phyloP scores from a whole-genome alignment of 768 basidiomycete genomes.

The Paxillus ammoniavirescens region DNA sequence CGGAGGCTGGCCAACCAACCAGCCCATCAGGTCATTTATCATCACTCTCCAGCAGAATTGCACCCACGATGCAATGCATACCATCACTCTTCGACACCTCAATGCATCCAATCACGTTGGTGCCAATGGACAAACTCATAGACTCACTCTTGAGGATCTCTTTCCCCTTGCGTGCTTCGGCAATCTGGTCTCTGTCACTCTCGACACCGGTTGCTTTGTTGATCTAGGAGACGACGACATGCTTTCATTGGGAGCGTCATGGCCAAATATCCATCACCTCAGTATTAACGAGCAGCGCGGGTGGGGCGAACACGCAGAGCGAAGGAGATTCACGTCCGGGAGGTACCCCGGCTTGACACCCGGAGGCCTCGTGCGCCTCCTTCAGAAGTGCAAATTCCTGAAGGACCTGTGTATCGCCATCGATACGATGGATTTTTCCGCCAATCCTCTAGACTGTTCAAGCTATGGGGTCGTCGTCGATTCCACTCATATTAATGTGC shows the following conservation, averaged over 20 bases:
- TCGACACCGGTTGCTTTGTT: slow-evolving; percentile 12
- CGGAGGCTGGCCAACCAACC: background rate
- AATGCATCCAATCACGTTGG: background rate
- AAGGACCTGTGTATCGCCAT: slow-evolving; percentile 9
- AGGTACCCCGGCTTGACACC: slow-evolving; percentile 15
- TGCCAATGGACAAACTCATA: too few species aligned
- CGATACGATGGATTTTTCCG: slow-evolving; percentile 8
- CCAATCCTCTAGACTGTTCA: background rate
- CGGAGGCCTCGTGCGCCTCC: slow-evolving; percentile 13
- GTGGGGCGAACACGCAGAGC: slow-evolving; percentile 1
- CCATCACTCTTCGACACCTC: background rate
- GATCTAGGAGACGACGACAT: slow-evolving; percentile 10
- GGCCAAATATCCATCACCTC: slow-evolving; percentile 15
- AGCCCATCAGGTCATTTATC: background rate
- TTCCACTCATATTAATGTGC: slow-evolving; percentile 6
- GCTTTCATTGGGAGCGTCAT: slow-evolving; percentile 13
- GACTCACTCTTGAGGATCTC: background rate
- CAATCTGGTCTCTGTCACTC: background rate
- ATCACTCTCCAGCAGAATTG: background rate
- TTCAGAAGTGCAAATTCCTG: slow-evolving; percentile 6
- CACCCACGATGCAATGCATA: background rate
- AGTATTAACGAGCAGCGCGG: slow-evolving; percentile 20
- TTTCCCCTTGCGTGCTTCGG: slow-evolving; percentile 1
- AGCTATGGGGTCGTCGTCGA: background rate
- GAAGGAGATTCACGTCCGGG: background rate